Percentiles rank a stretch among this genome's conserved stretches.
These are phyloP conservation scores for Quercus tomentella DNA, from an alignment of 331 rosid genomes.

Conservation along the genomic window DNA sequence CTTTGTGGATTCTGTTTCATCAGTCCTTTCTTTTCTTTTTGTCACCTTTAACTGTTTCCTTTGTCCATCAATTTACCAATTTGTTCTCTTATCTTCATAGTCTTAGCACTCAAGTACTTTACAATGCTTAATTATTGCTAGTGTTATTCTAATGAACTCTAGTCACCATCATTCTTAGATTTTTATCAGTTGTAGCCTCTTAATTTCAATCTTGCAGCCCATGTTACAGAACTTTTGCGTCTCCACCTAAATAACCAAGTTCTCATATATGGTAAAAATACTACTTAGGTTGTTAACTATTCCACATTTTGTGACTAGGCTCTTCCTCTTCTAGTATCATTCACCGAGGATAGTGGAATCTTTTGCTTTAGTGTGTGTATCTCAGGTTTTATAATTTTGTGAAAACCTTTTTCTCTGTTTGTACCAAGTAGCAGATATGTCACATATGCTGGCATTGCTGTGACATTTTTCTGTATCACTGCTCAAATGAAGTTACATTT, in stretches of 20 bases:
- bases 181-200: background rate
- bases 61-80: background rate
- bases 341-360: background rate
- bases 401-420: background rate
- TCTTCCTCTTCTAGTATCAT: background rate
- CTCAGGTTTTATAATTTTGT: background rate
- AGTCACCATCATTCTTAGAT: background rate
- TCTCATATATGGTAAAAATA: too few species aligned
- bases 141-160: background rate
- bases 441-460: background rate
- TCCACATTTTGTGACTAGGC: background rate
- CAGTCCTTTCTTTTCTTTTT: background rate
- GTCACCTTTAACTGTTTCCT: background rate
- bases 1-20: background rate
- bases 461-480: background rate
- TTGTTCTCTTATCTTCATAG: background rate
- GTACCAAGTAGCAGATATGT: background rate
- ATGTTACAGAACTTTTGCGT: too few species aligned
- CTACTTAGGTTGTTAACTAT: background rate
- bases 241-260: too few species aligned
- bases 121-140: background rate
- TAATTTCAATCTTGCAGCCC: too few species aligned
- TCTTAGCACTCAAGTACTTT: background rate
- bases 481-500: background rate
- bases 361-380: background rate